Evolutionary conservation across 2,329 filamentous ascomycete species (phyloP), one percentile per base, ranked within the genome.

Genomic region (Microsporum canis): DNA sequence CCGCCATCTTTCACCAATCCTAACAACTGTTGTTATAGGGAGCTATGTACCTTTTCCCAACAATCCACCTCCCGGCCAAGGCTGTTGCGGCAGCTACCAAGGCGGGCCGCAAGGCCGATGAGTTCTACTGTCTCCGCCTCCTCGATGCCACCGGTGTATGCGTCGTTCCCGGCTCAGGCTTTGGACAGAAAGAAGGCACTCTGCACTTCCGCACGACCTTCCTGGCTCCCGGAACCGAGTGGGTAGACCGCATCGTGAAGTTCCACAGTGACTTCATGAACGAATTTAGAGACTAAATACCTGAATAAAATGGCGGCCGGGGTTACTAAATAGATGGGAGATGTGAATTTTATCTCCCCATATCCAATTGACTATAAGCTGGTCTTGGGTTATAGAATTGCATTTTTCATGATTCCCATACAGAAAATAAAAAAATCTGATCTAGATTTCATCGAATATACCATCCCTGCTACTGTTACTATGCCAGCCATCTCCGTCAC

Each of bases 21-120:
- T 14, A 55, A 55, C 51, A 6, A n/a, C n/a, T 39, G 39, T 34
- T 58, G 14, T 23, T 23, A 39, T 66, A 96, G 82, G 94, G 94
- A 63, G 87, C 88, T 72, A 99, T 99, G 94, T 99, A 99, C 79
- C 88, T 99, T 70, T 99, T 97, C 84, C 94, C 94, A 29, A 94
- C 89, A 68, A 95, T 99, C 77, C 84, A 80, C 38, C 80, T 99
- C 29, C 84, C 94, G 1, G 68, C 77, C 29, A 89, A 89, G 77
- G 94, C 91, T 45, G 76, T 86, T 64, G 86, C 87, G 66, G 89
- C 88, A 14, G 94, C 94, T 39, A 75, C 80, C 70, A 77, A 86
- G 64, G 88, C 91, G 73, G 85, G 84, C 68, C 88, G 88, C 70
- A 79, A 81, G 10, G 78, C 92, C 1, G 94, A 99, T 70, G 92